A percentile compares a stretch with the other conserved stretches of the same genome.
Evolutionary conservation across 2,329 filamentous ascomycete species (phyloP).

Genomic region (Aspergillus neoniger): DNA sequence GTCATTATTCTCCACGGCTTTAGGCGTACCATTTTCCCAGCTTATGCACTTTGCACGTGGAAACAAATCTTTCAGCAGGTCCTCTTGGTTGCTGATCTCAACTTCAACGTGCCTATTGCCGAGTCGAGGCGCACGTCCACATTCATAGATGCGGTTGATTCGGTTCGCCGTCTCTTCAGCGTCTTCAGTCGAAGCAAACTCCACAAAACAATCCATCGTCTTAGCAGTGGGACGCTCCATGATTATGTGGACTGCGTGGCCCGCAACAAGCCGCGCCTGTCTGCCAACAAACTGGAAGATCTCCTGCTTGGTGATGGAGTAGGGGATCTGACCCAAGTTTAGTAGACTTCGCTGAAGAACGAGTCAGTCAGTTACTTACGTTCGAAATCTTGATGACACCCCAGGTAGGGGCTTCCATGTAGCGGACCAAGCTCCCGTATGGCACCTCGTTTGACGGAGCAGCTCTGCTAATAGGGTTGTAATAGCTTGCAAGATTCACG

Average conservation of each 20-base stretch:
- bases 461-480: constrained; percentile 17
- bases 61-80: constrained; percentile 54
- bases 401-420: constrained; percentile 21
- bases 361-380: constrained; percentile 28
- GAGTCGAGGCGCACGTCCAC: constrained; percentile 45
- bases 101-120: constrained; percentile 52
- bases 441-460: constrained; percentile 28
- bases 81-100: constrained; percentile 49
- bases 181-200: constrained; percentile 43
- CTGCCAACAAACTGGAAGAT: constrained; percentile 51
- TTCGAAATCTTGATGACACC: constrained; percentile 42
- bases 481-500: background rate
- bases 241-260: constrained; percentile 56
- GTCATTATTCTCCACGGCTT: constrained; percentile 38
- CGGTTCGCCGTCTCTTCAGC: constrained; percentile 43
- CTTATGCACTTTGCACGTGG: constrained; percentile 53
- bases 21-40: constrained; percentile 45
- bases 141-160: constrained; percentile 38
- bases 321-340: constrained; percentile 47
- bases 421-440: constrained; percentile 29
- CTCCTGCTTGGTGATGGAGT: constrained; percentile 52
- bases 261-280: constrained; percentile 44
- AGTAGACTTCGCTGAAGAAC: background rate
- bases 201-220: constrained; percentile 57
- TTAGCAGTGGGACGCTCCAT: constrained; percentile 61